Evolutionary conservation across 345 rosid species (phyloP).

Genomic region (Nasturtium officinale): DNA sequence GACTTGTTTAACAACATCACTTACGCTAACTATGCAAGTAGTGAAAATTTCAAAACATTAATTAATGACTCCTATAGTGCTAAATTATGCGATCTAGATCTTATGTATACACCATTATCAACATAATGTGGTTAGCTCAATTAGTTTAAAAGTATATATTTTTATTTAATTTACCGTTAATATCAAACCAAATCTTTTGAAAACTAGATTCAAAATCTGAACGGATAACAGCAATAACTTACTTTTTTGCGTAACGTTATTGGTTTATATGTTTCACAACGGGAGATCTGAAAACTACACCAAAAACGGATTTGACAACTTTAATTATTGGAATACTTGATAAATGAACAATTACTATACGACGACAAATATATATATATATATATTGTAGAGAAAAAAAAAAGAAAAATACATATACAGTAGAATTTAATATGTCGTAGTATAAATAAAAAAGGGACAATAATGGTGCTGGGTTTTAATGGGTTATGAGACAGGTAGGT

Average conservation of each 20-base stretch:
- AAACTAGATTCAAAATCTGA: neutral
- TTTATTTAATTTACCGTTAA: neutral
- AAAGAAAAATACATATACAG: neutral
- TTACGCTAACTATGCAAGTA: conserved; percentile 24
- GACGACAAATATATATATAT: neutral
- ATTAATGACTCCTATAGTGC: conserved; percentile 30
- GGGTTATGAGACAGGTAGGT: conserved; percentile 39
- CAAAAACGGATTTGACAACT: neutral
- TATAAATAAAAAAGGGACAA: neutral
- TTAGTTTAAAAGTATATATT: neutral
- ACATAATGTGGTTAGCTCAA: conserved; percentile 23
- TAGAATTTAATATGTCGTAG: neutral
- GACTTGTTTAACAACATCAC: conserved; percentile 27
- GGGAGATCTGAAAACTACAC: neutral
- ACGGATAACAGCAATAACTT: neutral
- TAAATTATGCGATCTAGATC: conserved; percentile 41
- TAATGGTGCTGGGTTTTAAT: conserved; percentile 33
- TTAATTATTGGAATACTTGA: neutral
- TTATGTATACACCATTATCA: conserved; percentile 26
- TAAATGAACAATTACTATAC: neutral
- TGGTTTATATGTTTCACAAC: neutral
- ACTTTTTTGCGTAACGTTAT: neutral
- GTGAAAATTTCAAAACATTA: neutral
- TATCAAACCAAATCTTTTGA: conserved; percentile 15
- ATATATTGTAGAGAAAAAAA: too few species aligned